Evolutionary conservation across 2,329 filamentous ascomycete genomes (phyloP).

Genomic region (Sarocladium brachiariae): DNA sequence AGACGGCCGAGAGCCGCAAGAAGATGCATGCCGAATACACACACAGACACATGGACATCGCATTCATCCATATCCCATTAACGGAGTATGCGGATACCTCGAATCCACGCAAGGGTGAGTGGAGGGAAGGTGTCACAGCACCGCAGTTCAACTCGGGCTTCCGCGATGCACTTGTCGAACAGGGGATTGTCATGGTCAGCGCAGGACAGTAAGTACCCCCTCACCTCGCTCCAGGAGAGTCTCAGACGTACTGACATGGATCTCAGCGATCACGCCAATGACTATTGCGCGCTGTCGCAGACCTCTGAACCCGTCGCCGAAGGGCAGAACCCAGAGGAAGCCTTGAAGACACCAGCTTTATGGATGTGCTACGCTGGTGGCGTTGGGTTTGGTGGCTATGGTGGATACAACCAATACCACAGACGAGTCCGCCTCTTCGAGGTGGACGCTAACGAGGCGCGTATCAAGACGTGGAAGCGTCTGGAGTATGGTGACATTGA

Average conservation of each 20-base stretch:
- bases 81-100: constrained; percentile 71
- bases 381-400: constrained; percentile 89
- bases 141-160: constrained; percentile 90
- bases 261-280: constrained; percentile 82
- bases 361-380: constrained; percentile 99
- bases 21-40: constrained; percentile 77
- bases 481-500: constrained; percentile 59
- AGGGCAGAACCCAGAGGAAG: background rate
- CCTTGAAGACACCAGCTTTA: constrained; percentile 52
- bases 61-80: constrained; percentile 95
- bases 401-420: constrained; percentile 79
- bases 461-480: constrained; percentile 88
- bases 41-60: constrained; percentile 88
- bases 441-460: constrained; percentile 82
- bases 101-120: constrained; percentile 58
- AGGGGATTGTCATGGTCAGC: constrained; percentile 79
- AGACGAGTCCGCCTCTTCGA: constrained; percentile 85
- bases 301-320: constrained; percentile 26
- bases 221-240: constrained; percentile 1
- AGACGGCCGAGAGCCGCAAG: constrained; percentile 67
- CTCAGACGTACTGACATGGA: constrained; percentile 16
- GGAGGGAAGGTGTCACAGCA: constrained; percentile 79
- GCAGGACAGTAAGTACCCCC: constrained; percentile 72
- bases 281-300: constrained; percentile 75
- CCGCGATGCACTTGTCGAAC: constrained; percentile 77